A percentile compares a stretch with the other conserved stretches of the same genome.
phyloP scores from a whole-genome alignment of 1,284 basidiomycete species.

The Rhodotorula sp. region DNA sequence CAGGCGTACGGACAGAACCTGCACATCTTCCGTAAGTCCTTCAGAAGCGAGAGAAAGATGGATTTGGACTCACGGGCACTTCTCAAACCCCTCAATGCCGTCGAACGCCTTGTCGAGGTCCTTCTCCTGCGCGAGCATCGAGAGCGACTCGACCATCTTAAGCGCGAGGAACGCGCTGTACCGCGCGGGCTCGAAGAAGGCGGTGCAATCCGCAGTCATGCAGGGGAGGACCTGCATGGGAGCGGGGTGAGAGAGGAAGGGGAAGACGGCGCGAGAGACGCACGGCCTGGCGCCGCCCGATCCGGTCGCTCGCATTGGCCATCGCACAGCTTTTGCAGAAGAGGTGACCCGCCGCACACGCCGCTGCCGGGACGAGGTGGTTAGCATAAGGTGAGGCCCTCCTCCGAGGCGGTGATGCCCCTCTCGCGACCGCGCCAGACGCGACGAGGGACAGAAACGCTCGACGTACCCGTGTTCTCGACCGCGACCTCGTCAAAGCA shows the following conservation, averaged over 20 bases:
- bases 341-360: constrained; percentile 41
- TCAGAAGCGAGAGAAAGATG: no score
- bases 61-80: constrained; percentile 39
- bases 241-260: no score
- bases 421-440: neutral
- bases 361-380: constrained; percentile 2
- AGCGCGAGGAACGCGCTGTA: constrained; percentile 31
- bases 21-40: neutral
- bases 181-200: constrained; percentile 31
- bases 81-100: constrained; percentile 40
- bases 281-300: constrained; percentile 40
- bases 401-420: neutral
- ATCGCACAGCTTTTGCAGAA: constrained; percentile 45
- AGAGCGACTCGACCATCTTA: constrained; percentile 31
- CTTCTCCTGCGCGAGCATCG: constrained; percentile 40
- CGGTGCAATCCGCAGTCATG: constrained; percentile 43
- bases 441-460: neutral
- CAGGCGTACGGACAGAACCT: constrained; percentile 43
- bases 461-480: constrained; percentile 20
- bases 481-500: constrained; percentile 42
- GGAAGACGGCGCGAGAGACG: neutral
- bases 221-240: constrained; percentile 36
- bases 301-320: constrained; percentile 34
- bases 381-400: neutral
- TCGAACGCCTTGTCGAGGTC: constrained; percentile 41